These are phyloP conservation scores for Gloeophyllum trabeum DNA, from an alignment of 768 basidiomycete species.

Conservation along the genomic window DNA sequence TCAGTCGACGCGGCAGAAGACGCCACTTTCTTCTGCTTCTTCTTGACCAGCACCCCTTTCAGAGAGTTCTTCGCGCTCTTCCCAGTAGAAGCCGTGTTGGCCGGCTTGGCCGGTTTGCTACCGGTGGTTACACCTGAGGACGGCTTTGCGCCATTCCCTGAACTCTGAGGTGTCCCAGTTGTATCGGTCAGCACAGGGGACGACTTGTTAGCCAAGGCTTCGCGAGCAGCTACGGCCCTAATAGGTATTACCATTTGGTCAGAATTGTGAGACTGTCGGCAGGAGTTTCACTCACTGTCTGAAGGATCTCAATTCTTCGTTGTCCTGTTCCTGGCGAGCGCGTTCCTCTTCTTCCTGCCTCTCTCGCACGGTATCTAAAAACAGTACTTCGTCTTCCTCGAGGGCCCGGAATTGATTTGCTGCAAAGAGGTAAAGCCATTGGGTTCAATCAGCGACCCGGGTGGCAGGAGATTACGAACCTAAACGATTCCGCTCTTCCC, in stretches of 20 bases:
- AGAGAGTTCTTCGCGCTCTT: conserved; percentile 59
- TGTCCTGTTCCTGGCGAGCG: conserved; percentile 61
- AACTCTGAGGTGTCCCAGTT: too few relatives aligned
- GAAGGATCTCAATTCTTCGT: conserved; percentile 69
- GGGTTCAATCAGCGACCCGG: conserved; percentile 1
- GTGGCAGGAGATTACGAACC: conserved; percentile 14
- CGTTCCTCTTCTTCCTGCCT: conserved; percentile 69
- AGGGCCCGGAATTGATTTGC: conserved; percentile 85
- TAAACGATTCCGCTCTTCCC: conserved; percentile 84
- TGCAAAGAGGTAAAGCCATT: conserved; percentile 16
- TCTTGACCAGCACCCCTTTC: conserved; percentile 77
- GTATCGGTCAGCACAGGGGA: too few relatives aligned
- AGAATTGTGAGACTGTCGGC: neutral
- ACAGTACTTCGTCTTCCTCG: conserved; percentile 86
- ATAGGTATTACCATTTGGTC: conserved; percentile 1
- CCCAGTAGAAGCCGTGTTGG: conserved; percentile 17
- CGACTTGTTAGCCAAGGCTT: too few relatives aligned
- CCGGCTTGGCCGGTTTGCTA: conserved; percentile 10
- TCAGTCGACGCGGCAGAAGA: conserved; percentile 6
- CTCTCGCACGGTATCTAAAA: conserved; percentile 74
- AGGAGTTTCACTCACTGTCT: conserved; percentile 53
- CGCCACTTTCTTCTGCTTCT: conserved; percentile 38
- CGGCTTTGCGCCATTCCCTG: too few relatives aligned
- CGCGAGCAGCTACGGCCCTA: neutral
- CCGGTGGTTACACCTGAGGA: neutral